Base-by-base conservation (phyloP, 352 stramenopile species). In the Thraustotheca clavata region DNA sequence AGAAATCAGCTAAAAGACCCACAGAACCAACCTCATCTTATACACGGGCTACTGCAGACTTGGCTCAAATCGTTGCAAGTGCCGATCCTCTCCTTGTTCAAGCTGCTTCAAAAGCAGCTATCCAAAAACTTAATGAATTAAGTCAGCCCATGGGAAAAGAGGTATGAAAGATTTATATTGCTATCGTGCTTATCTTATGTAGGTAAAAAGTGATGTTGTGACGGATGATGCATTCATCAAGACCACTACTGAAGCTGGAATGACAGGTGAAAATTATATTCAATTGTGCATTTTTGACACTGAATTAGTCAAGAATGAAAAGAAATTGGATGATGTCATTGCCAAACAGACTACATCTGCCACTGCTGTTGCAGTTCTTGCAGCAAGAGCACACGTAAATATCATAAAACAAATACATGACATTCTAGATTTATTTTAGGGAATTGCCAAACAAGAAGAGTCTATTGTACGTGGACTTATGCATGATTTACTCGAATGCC, bases 31-130 rank as follows among this genome's bases (percentile, higher is more conserved):
- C 31, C 1, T 4, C 16, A 11, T 62, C 68, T 31, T 35, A 54
- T 14, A 35, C 39, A 14, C 34, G 20, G 12, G 60, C 79, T 12
- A 74, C 89, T 31, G 8, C 86, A 12, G 73, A 86, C 36, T 70
- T 92, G 69, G 66, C 67, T 5, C 49, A 70, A 31, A 75, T 90
- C 0, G 70, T 92, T 4, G 68, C 75, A 9, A 70, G 81, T 3
- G 79, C 86, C 2, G 83, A 92, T 40, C 83, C 83, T 33, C 60
- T 86, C 14, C 77, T 92, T 5, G 81, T 79, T 6, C 86, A 89
- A 63, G 79, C 81, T 26, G 83, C 83, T 27, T 76, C 81, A 0
- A 69, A 73, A n/a, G 83, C 83, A 8, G 80, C 80, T 1, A 80
- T 92, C 49, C 65, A 67, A 8, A 78, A 82, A 0, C 73, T 92